Percentiles rank a stretch among this genome's conserved stretches.
Conservation (phyloP, 2,329 filamentous ascomycete species). For the Aspergillus felis region DNA sequence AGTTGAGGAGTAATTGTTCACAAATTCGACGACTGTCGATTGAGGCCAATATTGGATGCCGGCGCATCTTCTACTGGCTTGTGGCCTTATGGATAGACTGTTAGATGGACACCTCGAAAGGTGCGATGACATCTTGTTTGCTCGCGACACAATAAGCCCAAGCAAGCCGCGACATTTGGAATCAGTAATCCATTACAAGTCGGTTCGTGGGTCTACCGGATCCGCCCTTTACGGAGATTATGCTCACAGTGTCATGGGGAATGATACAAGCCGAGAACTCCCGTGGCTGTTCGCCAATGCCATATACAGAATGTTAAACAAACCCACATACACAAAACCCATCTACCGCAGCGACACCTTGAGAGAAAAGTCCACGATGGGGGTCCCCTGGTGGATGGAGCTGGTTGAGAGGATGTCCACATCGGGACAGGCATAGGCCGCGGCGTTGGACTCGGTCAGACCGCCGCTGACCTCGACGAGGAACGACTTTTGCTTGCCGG, state of each 20-base stretch:
- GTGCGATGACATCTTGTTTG: not conserved
- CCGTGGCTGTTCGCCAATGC: not conserved
- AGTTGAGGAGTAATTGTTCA: not conserved
- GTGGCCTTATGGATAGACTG: not conserved
- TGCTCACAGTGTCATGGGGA: not conserved
- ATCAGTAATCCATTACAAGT: not conserved
- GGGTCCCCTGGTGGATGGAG: slow-evolving; percentile 92
- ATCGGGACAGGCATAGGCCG: slow-evolving; percentile 67
- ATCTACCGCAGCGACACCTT: slow-evolving; percentile 61
- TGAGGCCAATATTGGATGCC: too few relatives aligned
- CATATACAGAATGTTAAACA: not conserved
- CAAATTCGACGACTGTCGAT: not conserved
- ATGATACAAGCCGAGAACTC: not conserved
- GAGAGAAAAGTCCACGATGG: slow-evolving; percentile 91
- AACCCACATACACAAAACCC: not conserved
- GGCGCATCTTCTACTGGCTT: not conserved
- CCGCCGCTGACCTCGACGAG: slow-evolving; percentile 92
- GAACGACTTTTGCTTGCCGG: slow-evolving; percentile 64
- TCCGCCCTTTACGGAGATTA: not conserved
- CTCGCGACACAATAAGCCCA: not conserved
- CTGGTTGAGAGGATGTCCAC: slow-evolving; percentile 96
- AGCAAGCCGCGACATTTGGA: not conserved
- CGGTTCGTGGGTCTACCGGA: not conserved
- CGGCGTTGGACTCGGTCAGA: slow-evolving; percentile 78
- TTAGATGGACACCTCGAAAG: not conserved